Evolutionary conservation across 2,329 filamentous ascomycete species (phyloP).

Genomic region (Chrysoporthe deuterocubensis): DNA sequence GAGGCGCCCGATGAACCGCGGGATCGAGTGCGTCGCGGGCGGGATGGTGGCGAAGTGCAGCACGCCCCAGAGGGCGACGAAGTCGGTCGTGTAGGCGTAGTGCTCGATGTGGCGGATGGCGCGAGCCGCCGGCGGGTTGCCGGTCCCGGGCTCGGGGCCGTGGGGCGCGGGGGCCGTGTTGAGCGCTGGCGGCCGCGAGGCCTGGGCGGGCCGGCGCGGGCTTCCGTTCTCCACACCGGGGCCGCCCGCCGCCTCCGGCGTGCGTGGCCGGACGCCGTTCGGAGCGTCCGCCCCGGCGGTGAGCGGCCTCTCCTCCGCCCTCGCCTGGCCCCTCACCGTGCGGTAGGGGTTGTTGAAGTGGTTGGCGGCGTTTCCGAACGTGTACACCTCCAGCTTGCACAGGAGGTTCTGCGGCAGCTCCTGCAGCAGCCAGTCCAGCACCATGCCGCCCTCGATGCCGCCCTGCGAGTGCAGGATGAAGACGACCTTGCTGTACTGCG

Average conservation of each 20-base stretch:
- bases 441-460: conserved; percentile 72
- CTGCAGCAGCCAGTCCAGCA: conserved; percentile 76
- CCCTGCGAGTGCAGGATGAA: conserved; percentile 80
- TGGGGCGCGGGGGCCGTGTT: conserved; percentile 17
- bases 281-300: conserved; percentile 19
- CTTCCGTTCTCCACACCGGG: background rate
- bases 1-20: conserved; percentile 65
- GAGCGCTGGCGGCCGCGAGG: conserved; percentile 6
- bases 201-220: conserved; percentile 3
- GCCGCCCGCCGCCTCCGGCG: background rate
- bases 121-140: conserved; percentile 46
- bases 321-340: conserved; percentile 49
- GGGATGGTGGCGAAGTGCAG: conserved; percentile 64
- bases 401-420: conserved; percentile 70
- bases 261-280: background rate
- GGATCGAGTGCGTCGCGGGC: conserved; percentile 50
- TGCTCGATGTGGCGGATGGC: conserved; percentile 77
- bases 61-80: conserved; percentile 75
- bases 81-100: conserved; percentile 75
- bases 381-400: conserved; percentile 74
- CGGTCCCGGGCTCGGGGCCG: background rate
- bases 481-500: conserved; percentile 68
- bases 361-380: conserved; percentile 78
- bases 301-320: conserved; percentile 43
- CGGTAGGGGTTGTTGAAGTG: conserved; percentile 79